A percentile compares a stretch with the other conserved stretches of the same genome.
These are phyloP conservation scores for Tylopilus sp. DNA, from an alignment of 1,284 basidiomycete species.

Conservation along the genomic window DNA sequence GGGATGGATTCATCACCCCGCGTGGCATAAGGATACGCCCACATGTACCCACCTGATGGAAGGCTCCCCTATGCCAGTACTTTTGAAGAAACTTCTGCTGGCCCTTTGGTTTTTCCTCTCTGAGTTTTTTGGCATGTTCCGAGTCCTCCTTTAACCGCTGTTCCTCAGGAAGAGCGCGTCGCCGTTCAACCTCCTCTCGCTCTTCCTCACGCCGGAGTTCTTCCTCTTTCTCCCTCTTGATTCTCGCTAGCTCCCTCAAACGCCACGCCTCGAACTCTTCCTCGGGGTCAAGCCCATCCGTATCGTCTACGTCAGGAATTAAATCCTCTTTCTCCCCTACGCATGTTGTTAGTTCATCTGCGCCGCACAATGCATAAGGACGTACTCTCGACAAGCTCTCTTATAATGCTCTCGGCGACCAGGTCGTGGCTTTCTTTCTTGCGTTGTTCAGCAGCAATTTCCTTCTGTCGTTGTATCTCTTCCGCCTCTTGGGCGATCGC, in stretches of 20 bases:
- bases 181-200: slow-evolving; percentile 83
- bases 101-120: slow-evolving; percentile 84
- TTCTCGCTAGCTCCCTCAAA: slow-evolving; percentile 84
- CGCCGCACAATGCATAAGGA: neutral
- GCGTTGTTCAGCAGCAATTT: slow-evolving; percentile 68
- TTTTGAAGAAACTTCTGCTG: slow-evolving; percentile 94
- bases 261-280: slow-evolving; percentile 97
- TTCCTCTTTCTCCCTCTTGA: slow-evolving; percentile 89
- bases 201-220: slow-evolving; percentile 76
- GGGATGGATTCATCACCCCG: slow-evolving; percentile 13
- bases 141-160: slow-evolving; percentile 88
- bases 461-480: slow-evolving; percentile 59
- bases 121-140: slow-evolving; percentile 74
- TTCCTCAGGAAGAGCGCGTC: slow-evolving; percentile 89
- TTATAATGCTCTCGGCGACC: slow-evolving; percentile 82
- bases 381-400: slow-evolving; percentile 81
- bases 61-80: slow-evolving; percentile 99
- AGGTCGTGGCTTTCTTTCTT: slow-evolving; percentile 79
- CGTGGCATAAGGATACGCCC: neutral
- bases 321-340: slow-evolving; percentile 83
- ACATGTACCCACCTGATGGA: slow-evolving; percentile 74
- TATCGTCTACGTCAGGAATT: slow-evolving; percentile 89
- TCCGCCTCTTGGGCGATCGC: slow-evolving; percentile 64
- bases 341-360: slow-evolving; percentile 1
- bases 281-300: slow-evolving; percentile 87